Percentiles rank a stretch among this genome's conserved stretches.
Evolutionary conservation across 805 yeast species (phyloP).

Genomic region (Schwanniomyces pseudopolymorphus): DNA sequence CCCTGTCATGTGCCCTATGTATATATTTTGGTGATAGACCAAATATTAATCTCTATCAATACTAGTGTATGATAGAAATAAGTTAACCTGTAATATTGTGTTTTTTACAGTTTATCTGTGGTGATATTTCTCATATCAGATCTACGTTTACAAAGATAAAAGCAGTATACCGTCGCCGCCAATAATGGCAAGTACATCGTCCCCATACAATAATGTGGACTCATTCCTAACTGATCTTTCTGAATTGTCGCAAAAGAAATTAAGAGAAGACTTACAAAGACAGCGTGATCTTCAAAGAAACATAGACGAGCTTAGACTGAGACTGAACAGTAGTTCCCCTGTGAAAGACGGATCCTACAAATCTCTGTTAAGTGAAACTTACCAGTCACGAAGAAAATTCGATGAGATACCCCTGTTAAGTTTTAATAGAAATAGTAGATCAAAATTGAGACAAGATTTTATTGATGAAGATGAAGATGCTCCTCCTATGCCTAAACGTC

Average conservation of each 20-base stretch:
- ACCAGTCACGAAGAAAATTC: background rate
- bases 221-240: slow-evolving; percentile 38
- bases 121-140: background rate
- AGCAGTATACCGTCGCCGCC: background rate
- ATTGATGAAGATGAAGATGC: slow-evolving; percentile 1
- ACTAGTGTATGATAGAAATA: background rate
- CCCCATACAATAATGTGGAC: slow-evolving; percentile 33
- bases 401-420: slow-evolving; percentile 12
- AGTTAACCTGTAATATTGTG: background rate
- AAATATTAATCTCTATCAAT: background rate
- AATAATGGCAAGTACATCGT: slow-evolving; percentile 19
- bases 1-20: background rate
- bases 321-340: slow-evolving; percentile 23
- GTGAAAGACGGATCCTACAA: slow-evolving; percentile 8
- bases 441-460: background rate
- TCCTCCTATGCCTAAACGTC: background rate
- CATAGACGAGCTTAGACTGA: slow-evolving; percentile 27
- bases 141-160: background rate
- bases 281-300: slow-evolving; percentile 32
- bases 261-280: slow-evolving; percentile 34
- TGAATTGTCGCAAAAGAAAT: slow-evolving; percentile 32
- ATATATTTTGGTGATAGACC: background rate
- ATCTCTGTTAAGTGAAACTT: background rate
- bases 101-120: background rate
- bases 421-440: slow-evolving; percentile 14